phyloP scores from a whole-genome alignment of 2,329 filamentous ascomycete genomes.

The Pestalotiopsis sp. region DNA sequence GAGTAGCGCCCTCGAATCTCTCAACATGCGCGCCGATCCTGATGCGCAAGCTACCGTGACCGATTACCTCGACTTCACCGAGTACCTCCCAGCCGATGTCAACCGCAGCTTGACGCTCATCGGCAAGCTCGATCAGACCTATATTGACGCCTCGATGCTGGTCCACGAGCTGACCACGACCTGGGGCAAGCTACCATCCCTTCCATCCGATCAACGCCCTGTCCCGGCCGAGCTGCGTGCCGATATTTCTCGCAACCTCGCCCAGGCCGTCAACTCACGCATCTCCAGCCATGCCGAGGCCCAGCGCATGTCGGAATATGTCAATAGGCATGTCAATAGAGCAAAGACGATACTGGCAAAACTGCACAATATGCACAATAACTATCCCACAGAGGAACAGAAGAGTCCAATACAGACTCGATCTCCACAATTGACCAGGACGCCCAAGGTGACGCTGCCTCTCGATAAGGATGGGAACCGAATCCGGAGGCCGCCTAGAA shows the following conservation, averaged over 20 bases:
- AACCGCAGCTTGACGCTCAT: conserved; percentile 67
- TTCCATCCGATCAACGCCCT: conserved; percentile 49
- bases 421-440: conserved; percentile 55
- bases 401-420: conserved; percentile 54
- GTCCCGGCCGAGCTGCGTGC: conserved; percentile 55
- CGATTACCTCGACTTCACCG: conserved; percentile 71
- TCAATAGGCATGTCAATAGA: conserved; percentile 63
- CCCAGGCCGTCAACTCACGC: conserved; percentile 57
- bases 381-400: conserved; percentile 57
- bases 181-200: conserved; percentile 58
- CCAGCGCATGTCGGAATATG: conserved; percentile 64
- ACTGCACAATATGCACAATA: conserved; percentile 61
- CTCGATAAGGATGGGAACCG: conserved; percentile 48
- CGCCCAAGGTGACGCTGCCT: conserved; percentile 49
- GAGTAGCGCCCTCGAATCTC: conserved; percentile 42
- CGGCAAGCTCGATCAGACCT: conserved; percentile 63
- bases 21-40: conserved; percentile 60
- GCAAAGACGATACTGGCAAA: conserved; percentile 62
- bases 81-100: conserved; percentile 70
- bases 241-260: conserved; percentile 61
- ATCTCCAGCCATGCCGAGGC: conserved; percentile 65
- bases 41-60: conserved; percentile 72
- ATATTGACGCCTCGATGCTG: conserved; percentile 56
- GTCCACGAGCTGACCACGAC: conserved; percentile 58
- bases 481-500: conserved; percentile 53